Evolutionary conservation across 2,329 filamentous ascomycete genomes (phyloP).

Genomic region (Penicillium sp.): DNA sequence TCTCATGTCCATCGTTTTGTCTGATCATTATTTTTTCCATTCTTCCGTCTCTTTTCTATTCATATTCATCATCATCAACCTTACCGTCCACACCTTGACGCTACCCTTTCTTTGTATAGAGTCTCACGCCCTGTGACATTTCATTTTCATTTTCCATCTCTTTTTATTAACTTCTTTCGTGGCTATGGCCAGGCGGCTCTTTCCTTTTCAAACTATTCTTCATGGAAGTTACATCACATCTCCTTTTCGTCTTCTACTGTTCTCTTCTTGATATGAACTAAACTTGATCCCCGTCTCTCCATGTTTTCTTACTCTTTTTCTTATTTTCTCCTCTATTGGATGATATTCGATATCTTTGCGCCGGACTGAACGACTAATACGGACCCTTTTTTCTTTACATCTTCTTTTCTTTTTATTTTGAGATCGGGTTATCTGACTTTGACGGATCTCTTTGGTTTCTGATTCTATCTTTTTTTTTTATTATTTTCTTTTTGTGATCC

Average conservation of each 20-base stretch:
- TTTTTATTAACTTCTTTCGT: slow-evolving; percentile 18
- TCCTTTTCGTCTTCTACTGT: neutral
- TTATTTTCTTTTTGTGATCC: slow-evolving; percentile 21
- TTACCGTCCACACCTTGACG: slow-evolving; percentile 7
- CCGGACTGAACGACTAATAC: slow-evolving; percentile 26
- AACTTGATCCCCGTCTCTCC: slow-evolving; percentile 13
- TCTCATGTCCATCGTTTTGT: slow-evolving; percentile 33
- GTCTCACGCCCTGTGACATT: slow-evolving; percentile 13
- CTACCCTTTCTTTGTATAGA: slow-evolving; percentile 22
- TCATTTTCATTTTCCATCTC: slow-evolving; percentile 5
- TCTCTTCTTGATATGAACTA: slow-evolving; percentile 17
- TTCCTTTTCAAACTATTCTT: neutral
- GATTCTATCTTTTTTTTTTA: neutral
- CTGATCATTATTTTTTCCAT: slow-evolving; percentile 13
- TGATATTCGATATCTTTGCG: slow-evolving; percentile 9
- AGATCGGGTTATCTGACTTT: neutral
- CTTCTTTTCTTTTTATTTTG: slow-evolving; percentile 16
- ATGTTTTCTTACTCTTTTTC: slow-evolving; percentile 2
- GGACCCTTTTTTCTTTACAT: slow-evolving; percentile 10
- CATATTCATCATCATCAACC: slow-evolving; percentile 9
- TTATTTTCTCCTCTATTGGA: neutral
- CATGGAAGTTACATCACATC: neutral
- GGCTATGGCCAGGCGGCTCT: slow-evolving; percentile 28
- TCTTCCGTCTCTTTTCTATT: slow-evolving; percentile 7
- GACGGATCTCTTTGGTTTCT: slow-evolving; percentile 16